Evolutionary conservation across 2,329 filamentous ascomycete genomes (phyloP), one percentile per base, ranked within the genome.

Genomic region (Aspergillus thermomutatus): DNA sequence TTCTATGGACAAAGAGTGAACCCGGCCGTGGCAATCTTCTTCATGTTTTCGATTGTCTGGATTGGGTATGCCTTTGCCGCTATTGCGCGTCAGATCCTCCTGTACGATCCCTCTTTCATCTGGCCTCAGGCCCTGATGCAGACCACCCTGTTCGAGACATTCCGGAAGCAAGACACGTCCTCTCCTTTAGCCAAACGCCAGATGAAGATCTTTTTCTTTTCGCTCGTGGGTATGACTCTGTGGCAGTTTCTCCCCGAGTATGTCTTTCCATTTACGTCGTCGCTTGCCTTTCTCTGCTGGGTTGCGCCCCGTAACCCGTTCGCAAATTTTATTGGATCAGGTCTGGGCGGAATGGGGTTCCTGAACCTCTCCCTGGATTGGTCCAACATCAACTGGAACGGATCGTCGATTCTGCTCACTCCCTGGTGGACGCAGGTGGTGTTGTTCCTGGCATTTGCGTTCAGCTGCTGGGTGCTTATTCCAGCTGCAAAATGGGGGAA

Each of bases 221-320:
- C 79, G 0, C 72, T 87, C 0, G 56, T 80, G 0, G 83, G 75
- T 3, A 76, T 85, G 53, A 83, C 79, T 0, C 60, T 84, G 0
- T 87, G 84, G 84, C 83, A 87, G 56, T 86, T 87, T 58, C 69
- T 87, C 0, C 84, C 84, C 0, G 83, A 87, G 65, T 87, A 79
- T 52, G 77, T 81, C 1, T 86, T 86, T 55, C 83, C 83, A 0
- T 82, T 87, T 66, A 74, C 84, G 1, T 82, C 79, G 7, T 86
- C 84, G 0, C 73, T 87, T 7, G 83, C 84, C 2, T 85, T 86
- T 51, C 75, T 87, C 4, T 87, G 84, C 70, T 87, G 84, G 84
- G 82, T 87, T 2, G 83, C 84, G 2, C 83, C 83, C 1, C 75
- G 76, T 17, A 86, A 85, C 61, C 68, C 77, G 2, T 76, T 80